These are phyloP conservation scores for Boletus tomentosulus DNA, from an alignment of 768 basidiomycete genomes.

Conservation along the genomic window DNA sequence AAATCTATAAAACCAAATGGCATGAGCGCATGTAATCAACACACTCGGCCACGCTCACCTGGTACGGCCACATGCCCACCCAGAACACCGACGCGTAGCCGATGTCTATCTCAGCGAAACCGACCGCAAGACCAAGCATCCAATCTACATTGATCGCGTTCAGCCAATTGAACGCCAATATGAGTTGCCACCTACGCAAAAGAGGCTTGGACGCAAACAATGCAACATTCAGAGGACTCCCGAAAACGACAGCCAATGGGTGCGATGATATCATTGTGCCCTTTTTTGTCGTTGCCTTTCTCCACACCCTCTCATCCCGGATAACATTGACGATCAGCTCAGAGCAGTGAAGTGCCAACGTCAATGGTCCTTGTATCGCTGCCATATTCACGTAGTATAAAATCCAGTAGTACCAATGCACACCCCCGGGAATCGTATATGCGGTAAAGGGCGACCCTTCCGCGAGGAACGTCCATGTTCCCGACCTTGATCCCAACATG, in stretches of 20 bases:
- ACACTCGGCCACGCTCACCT: conserved; percentile 11
- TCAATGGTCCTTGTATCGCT: conserved; percentile 26
- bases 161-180: not conserved
- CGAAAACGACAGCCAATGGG: conserved; percentile 20
- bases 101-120: no score
- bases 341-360: conserved; percentile 25
- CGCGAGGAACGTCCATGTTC: no score
- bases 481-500: no score
- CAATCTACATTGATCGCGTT: conserved; percentile 15
- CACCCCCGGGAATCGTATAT: no score
- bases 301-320: conserved; percentile 26
- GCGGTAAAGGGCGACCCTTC: no score
- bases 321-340: conserved; percentile 27
- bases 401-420: conserved; percentile 16
- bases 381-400: conserved; percentile 23
- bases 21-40: not conserved
- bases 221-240: conserved; percentile 9
- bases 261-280: conserved; percentile 15
- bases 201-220: conserved; percentile 23
- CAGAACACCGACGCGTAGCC: no score
- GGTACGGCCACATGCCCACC: conserved; percentile 25
- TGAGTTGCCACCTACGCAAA: conserved; percentile 18
- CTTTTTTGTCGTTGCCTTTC: conserved; percentile 12
- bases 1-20: not conserved
- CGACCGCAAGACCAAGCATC: conserved; percentile 23